phyloP scores from a whole-genome alignment of 179 eudicot genomes.

The Spergularia azorica region DNA sequence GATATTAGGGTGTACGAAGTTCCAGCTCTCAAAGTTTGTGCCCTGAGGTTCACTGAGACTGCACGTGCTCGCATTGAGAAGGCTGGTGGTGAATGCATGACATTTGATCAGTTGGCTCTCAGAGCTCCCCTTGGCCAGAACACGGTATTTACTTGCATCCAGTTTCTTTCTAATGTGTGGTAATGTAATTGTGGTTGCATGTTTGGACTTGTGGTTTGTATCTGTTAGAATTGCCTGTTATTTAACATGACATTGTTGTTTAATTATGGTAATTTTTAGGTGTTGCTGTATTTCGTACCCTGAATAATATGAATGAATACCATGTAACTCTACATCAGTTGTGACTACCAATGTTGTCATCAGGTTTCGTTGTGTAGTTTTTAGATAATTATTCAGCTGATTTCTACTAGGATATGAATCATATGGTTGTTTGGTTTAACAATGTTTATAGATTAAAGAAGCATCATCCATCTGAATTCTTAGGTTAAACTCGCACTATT shows the following conservation, averaged over 20 bases:
- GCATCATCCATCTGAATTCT: too few species aligned
- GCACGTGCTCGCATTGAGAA: slow-evolving; percentile 71
- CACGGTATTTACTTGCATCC: slow-evolving; percentile 38
- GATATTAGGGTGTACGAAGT: slow-evolving; percentile 59
- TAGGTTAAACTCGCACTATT: too few species aligned
- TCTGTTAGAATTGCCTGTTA: neutral
- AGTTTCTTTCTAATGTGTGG: neutral
- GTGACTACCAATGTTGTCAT: too few species aligned
- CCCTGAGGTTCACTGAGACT: slow-evolving; percentile 61
- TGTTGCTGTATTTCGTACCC: too few species aligned
- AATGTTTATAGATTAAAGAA: too few species aligned
- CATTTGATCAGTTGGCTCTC: slow-evolving; percentile 70
- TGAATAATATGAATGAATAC: too few species aligned
- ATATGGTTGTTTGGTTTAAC: too few species aligned
- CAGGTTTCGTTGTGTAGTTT: too few species aligned
- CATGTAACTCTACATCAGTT: too few species aligned
- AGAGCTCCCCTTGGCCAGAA: slow-evolving; percentile 77
- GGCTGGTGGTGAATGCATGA: slow-evolving; percentile 63
- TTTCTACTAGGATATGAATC: too few species aligned
- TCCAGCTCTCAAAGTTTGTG: slow-evolving; percentile 56
- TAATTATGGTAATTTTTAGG: too few species aligned
- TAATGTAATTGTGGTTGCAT: neutral
- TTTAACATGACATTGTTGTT: neutral
- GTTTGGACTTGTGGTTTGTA: neutral
- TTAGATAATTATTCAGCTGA: too few species aligned